A percentile compares a stretch with the other conserved stretches of the same genome.
phyloP scores from a whole-genome alignment of 257 asterid genomes.

The Fraxinus quadrangulata region DNA sequence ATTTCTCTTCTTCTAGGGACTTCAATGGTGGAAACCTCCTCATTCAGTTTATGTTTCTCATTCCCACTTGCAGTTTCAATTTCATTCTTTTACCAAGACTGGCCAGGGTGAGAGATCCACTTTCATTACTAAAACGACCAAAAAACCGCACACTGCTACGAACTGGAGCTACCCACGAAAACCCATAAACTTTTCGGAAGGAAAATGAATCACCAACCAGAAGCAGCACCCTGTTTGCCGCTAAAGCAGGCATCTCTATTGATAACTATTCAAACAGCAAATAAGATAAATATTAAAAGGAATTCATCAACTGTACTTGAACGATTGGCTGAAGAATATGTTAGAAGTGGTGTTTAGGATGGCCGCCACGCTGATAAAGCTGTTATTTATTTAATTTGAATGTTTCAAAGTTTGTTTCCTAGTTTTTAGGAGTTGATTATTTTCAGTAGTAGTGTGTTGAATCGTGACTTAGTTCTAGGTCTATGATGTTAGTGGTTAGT shows the following conservation, averaged over 20 bases:
- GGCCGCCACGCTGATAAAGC: too few species aligned
- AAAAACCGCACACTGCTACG: slow-evolving; percentile 40
- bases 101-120: slow-evolving; percentile 62
- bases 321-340: not conserved
- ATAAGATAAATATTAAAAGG: not conserved
- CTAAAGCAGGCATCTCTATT: slow-evolving; percentile 48
- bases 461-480: too few species aligned
- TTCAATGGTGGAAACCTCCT: slow-evolving; percentile 61
- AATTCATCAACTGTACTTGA: not conserved
- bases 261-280: slow-evolving; percentile 2
- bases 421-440: too few species aligned
- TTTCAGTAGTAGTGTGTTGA: too few species aligned
- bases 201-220: slow-evolving; percentile 52
- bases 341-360: too few species aligned
- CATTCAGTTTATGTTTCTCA: slow-evolving; percentile 54
- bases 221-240: slow-evolving; percentile 50
- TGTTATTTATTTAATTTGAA: too few species aligned
- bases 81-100: slow-evolving; percentile 62
- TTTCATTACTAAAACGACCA: slow-evolving; percentile 34
- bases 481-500: too few species aligned
- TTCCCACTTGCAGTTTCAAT: slow-evolving; percentile 33
- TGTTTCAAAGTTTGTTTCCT: too few species aligned
- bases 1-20: slow-evolving; percentile 55
- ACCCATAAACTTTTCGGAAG: slow-evolving; percentile 35
- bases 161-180: slow-evolving; percentile 45